Conservation (phyloP, 2,329 filamentous ascomycete species). For the Neoscytalidium dimidiatum region DNA sequence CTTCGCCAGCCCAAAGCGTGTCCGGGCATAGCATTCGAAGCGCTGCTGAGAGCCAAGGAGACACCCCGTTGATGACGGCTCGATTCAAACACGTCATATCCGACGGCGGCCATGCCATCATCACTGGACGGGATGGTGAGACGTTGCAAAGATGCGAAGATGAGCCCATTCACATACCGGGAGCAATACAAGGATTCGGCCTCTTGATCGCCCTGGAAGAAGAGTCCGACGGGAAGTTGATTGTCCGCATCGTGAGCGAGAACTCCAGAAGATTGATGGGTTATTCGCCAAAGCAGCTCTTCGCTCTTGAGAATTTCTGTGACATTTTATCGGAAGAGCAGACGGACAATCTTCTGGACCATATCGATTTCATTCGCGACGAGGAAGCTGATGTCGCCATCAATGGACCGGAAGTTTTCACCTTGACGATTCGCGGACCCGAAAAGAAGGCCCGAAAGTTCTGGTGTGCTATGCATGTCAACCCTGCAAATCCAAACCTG, state of each 20-base stretch:
- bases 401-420: constrained; percentile 86
- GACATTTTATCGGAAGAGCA: constrained; percentile 84
- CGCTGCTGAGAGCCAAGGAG: constrained; percentile 38
- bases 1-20: constrained; percentile 27
- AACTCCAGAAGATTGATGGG: constrained; percentile 77
- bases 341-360: constrained; percentile 78
- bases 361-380: constrained; percentile 84
- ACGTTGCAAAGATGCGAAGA: constrained; percentile 82
- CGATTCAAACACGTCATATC: constrained; percentile 79
- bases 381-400: constrained; percentile 73
- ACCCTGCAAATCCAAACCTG: constrained; percentile 65
- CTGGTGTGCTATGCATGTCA: constrained; percentile 86
- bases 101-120: constrained; percentile 76
- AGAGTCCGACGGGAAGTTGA: constrained; percentile 64
- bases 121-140: constrained; percentile 74
- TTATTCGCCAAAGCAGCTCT: constrained; percentile 74
- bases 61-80: constrained; percentile 59
- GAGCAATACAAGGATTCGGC: constrained; percentile 79
- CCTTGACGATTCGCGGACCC: constrained; percentile 67
- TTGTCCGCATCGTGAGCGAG: constrained; percentile 76
- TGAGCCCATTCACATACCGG: constrained; percentile 86
- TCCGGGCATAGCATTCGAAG: constrained; percentile 42
- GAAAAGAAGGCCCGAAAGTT: constrained; percentile 63
- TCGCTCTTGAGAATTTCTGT: constrained; percentile 73
- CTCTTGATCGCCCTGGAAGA: constrained; percentile 74